A percentile compares a stretch with the other conserved stretches of the same genome.
Evolutionary conservation across 2,329 filamentous ascomycete genomes (phyloP).

Genomic region (Chaetomiaceae sp.): DNA sequence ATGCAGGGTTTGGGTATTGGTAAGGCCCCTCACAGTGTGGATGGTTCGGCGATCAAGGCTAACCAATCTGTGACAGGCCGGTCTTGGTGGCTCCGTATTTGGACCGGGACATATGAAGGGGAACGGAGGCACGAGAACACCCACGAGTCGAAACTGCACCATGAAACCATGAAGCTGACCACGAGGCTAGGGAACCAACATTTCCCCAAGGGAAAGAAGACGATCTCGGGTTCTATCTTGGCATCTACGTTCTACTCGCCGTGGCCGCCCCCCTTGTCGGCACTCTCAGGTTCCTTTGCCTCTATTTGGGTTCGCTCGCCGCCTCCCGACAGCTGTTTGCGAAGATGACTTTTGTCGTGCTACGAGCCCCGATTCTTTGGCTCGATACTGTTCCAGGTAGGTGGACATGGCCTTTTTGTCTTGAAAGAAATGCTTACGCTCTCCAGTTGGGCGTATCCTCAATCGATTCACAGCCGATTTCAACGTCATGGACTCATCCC

Average conservation of each 20-base stretch:
- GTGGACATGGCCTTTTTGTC: no score
- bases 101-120: no score
- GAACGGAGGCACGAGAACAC: no score
- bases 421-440: no score
- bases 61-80: no score
- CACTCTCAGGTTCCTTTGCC: constrained; percentile 57
- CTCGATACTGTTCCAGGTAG: constrained; percentile 77
- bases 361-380: constrained; percentile 72
- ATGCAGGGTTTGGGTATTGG: constrained; percentile 37
- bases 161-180: no score
- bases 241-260: constrained; percentile 61
- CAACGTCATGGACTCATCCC: constrained; percentile 62
- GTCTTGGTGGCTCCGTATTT: no score
- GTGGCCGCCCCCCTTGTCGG: constrained; percentile 53
- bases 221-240: constrained; percentile 58
- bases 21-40: no score
- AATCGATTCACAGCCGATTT: constrained; percentile 79
- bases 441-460: constrained; percentile 67
- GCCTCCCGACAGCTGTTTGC: constrained; percentile 67
- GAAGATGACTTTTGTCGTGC: constrained; percentile 59
- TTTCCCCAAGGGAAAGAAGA: no score
- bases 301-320: constrained; percentile 60
- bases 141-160: no score
- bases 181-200: no score
- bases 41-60: no score